Conservation (phyloP, 2,329 filamentous ascomycete species). For the Plectosphaerella cucumerina region DNA sequence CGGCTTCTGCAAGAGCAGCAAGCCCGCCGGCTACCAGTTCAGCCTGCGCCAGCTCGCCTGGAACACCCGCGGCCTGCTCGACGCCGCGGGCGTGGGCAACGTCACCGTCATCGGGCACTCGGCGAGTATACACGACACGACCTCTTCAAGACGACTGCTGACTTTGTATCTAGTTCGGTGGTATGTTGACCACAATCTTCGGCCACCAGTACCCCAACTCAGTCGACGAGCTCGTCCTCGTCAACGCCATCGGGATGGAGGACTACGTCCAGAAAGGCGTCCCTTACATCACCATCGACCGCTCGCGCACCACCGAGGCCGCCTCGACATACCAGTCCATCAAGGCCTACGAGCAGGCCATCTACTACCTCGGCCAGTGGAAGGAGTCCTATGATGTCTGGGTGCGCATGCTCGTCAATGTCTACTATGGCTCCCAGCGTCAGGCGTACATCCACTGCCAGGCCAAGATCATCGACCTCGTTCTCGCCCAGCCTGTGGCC, state of each 20-base stretch:
- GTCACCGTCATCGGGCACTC: constrained; percentile 45
- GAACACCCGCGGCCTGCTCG: constrained; percentile 45
- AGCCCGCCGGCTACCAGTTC: constrained; percentile 47
- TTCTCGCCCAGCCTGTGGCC: constrained; percentile 45
- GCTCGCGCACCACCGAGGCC: constrained; percentile 29
- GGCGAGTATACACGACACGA: constrained; percentile 43
- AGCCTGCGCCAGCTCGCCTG: constrained; percentile 44
- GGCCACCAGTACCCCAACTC: constrained; percentile 43
- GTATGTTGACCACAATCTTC: constrained; percentile 20
- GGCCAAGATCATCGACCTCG: constrained; percentile 48
- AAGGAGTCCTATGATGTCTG: constrained; percentile 44
- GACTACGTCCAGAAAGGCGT: constrained; percentile 47
- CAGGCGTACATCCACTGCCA: constrained; percentile 40
- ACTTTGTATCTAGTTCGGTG: constrained; percentile 17
- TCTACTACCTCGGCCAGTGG: constrained; percentile 48
- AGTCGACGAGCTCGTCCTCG: constrained; percentile 38
- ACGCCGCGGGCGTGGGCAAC: constrained; percentile 25
- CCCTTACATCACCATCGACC: constrained; percentile 39
- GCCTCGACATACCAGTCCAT: constrained; percentile 38
- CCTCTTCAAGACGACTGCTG: constrained; percentile 20
- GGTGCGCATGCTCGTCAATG: constrained; percentile 49
- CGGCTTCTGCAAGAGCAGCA: constrained; percentile 54
- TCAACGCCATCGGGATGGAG: constrained; percentile 48
- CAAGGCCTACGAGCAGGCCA: constrained; percentile 38
- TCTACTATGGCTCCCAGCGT: constrained; percentile 41